phyloP scores from a whole-genome alignment of 2,329 filamentous ascomycete species.

The Cladobotryum protrusum region DNA sequence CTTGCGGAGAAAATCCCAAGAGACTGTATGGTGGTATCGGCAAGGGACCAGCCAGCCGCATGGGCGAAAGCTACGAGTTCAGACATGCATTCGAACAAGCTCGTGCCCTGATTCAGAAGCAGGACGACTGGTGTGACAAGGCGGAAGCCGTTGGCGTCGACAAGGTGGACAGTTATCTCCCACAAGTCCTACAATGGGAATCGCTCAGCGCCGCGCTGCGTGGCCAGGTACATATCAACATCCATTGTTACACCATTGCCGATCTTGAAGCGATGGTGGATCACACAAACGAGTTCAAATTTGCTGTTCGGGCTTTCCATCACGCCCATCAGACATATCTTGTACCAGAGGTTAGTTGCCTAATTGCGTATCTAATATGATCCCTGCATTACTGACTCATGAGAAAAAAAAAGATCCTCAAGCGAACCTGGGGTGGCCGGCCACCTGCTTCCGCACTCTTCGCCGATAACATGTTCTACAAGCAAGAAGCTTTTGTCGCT shows the following conservation, averaged over 20 bases:
- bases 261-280: slow-evolving; percentile 65
- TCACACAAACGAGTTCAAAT: slow-evolving; percentile 66
- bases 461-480: slow-evolving; percentile 69
- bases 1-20: slow-evolving; percentile 66
- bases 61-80: slow-evolving; percentile 66
- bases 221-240: slow-evolving; percentile 63
- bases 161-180: slow-evolving; percentile 51
- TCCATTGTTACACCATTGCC: slow-evolving; percentile 64
- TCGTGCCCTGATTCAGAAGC: slow-evolving; percentile 46
- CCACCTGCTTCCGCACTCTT: slow-evolving; percentile 58
- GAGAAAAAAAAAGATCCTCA: slow-evolving; percentile 39
- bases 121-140: slow-evolving; percentile 62
- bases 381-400: neutral
- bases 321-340: slow-evolving; percentile 63
- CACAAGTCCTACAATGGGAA: slow-evolving; percentile 58
- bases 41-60: slow-evolving; percentile 49
- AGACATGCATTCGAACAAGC: slow-evolving; percentile 62
- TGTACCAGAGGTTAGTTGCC: slow-evolving; percentile 50
- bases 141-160: slow-evolving; percentile 46
- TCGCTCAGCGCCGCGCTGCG: slow-evolving; percentile 55
- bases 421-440: slow-evolving; percentile 48
- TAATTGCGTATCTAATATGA: neutral
- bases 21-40: slow-evolving; percentile 51
- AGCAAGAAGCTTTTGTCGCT: slow-evolving; percentile 58
- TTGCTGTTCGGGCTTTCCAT: slow-evolving; percentile 60